Evolutionary conservation across 2,329 filamentous ascomycete species (phyloP).

Genomic region (Paecilomyces sp.): DNA sequence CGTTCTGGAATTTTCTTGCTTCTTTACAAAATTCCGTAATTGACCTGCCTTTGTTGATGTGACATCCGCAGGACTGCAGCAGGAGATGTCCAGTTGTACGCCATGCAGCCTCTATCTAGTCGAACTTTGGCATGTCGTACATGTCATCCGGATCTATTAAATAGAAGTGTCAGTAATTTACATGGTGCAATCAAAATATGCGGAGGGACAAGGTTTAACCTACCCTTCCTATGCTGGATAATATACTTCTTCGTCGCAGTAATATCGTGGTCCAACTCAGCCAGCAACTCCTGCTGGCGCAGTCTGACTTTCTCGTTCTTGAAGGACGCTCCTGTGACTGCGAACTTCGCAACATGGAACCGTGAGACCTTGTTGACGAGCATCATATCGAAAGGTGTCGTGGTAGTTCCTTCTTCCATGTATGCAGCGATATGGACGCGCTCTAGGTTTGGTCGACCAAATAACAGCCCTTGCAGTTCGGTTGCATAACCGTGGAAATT

Average conservation of each 20-base stretch:
- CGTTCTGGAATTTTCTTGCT: background rate
- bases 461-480: constrained; percentile 56
- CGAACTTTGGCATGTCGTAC: constrained; percentile 44
- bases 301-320: constrained; percentile 43
- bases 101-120: background rate
- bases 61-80: background rate
- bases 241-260: constrained; percentile 49
- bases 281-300: constrained; percentile 39
- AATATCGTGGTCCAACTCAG: constrained; percentile 44
- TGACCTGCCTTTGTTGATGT: background rate
- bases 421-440: constrained; percentile 54
- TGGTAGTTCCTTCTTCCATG: constrained; percentile 59
- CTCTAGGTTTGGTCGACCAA: constrained; percentile 47
- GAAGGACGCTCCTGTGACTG: constrained; percentile 43
- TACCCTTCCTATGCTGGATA: constrained; percentile 45
- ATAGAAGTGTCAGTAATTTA: background rate
- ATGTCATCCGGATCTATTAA: constrained; percentile 44
- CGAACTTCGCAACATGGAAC: constrained; percentile 52
- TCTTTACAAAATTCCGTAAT: background rate
- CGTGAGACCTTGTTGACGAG: constrained; percentile 54
- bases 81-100: background rate
- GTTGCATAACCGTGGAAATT: constrained; percentile 61
- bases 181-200: constrained; percentile 2
- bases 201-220: constrained; percentile 12
- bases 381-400: constrained; percentile 66